A percentile compares a stretch with the other conserved stretches of the same genome.
Conservation (phyloP, 768 basidiomycete species). For the Hortiboletus campestris region DNA sequence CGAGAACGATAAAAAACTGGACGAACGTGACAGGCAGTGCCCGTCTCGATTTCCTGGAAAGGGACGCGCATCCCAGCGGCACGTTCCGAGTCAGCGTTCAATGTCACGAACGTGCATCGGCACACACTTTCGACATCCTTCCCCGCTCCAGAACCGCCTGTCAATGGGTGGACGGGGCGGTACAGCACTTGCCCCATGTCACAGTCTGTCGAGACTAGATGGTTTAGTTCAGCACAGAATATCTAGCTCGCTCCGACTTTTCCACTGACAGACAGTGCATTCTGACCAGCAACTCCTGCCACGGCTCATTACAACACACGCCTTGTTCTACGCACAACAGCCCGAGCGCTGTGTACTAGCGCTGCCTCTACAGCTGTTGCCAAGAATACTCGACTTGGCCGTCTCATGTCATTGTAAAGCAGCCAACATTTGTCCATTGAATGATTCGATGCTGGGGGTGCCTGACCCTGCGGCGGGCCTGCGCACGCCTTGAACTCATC, state of each 20-base stretch:
- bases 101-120: constrained; percentile 13
- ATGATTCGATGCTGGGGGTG: not conserved
- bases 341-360: not conserved
- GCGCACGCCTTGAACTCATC: not conserved
- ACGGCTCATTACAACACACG: not conserved
- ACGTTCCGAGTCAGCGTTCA: too few relatives aligned
- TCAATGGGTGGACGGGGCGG: not conserved
- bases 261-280: not conserved
- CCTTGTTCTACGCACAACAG: not conserved
- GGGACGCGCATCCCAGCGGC: too few relatives aligned
- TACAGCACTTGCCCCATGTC: too few relatives aligned
- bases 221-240: not conserved
- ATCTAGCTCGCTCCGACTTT: not conserved
- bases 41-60: not conserved
- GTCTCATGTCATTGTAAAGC: not conserved
- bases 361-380: not conserved
- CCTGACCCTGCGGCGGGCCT: too few relatives aligned
- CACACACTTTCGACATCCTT: not conserved
- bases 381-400: not conserved
- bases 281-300: not conserved
- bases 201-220: not conserved
- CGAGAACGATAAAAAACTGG: not conserved
- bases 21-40: constrained; percentile 16
- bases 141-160: not conserved
- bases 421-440: not conserved